Evolutionary conservation across 371 early-diverging fungal genomes (phyloP), one percentile per base, ranked within the genome.

Genomic region (Batkoa obscura): DNA sequence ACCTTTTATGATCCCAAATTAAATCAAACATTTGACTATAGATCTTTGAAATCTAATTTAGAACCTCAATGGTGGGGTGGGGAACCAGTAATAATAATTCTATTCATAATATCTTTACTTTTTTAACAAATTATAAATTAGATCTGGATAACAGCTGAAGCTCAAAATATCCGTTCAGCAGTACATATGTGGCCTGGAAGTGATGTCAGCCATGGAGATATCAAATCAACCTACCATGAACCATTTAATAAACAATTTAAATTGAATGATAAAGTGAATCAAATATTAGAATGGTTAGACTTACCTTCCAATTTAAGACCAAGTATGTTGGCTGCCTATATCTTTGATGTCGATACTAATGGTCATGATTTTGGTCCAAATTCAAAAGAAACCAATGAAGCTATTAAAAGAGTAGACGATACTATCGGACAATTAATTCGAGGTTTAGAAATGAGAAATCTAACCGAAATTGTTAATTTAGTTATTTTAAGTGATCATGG

Each of bases 401-500:
- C 79, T 1, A 61, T 94, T 37, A 63, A 36, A 23, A 43, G 67
- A 42, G 80, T 81, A 41, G 95, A 94, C 64, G 56, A 55, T 4
- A 74, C 78, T 1, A 56, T 94, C 36, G 79, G 76, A 5, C 57
- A 67, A 36, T 66, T 94, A 36, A 35, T 80, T 47, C 56, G 64
- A 0, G 75, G 74, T 15, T 58, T 94, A 0, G 65, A 63, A 2
- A 53, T 58, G 6, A 69, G 86, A 43, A 74, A 78, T 36, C 59
- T 90, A 38, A 73, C 75, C 37, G 51, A 72, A 0, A 66, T 76
- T 38, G 80, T 84, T 33, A 84, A 94, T 63, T 53, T 91, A 12
- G 71, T 95, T 13, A 62, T 94, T 23, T 88, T 91, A 9, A 78
- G 89, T 57, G 94, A 94, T 64, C 96, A 94, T 58, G 94, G 96